phyloP scores from a whole-genome alignment of 176 grass and related monocot genomes.

The Phyllostachys edulis region DNA sequence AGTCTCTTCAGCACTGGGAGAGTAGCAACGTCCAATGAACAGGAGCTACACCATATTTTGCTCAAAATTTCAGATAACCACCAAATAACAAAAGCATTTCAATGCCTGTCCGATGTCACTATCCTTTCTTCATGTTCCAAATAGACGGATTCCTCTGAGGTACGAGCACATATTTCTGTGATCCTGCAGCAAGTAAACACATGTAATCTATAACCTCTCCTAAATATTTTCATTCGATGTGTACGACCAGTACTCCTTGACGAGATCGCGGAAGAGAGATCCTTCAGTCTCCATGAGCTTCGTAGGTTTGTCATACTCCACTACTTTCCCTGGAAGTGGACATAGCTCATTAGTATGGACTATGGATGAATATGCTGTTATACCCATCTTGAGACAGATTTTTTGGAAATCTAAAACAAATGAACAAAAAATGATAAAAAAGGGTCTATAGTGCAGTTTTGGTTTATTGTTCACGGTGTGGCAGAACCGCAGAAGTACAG shows the following conservation, averaged over 20 bases:
- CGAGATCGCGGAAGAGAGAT: slow-evolving; percentile 56
- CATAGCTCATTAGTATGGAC: background rate
- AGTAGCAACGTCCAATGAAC: background rate
- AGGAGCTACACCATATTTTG: background rate
- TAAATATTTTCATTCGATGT: slow-evolving; percentile 38
- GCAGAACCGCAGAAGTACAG: background rate
- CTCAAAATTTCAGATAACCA: background rate
- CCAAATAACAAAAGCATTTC: background rate
- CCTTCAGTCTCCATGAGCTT: slow-evolving; percentile 79
- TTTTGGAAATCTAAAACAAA: background rate
- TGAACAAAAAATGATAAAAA: background rate
- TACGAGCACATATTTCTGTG: background rate
- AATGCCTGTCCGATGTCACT: background rate
- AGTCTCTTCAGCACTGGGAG: background rate
- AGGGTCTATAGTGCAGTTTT: background rate
- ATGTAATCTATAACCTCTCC: background rate
- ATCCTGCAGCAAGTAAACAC: background rate
- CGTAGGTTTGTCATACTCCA: slow-evolving; percentile 70
- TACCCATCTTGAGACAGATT: background rate
- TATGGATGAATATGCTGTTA: background rate
- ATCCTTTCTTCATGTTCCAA: background rate
- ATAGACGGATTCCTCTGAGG: background rate
- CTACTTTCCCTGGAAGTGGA: slow-evolving; percentile 46
- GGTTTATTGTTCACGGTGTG: background rate
- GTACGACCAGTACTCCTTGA: slow-evolving; percentile 84